A percentile compares a stretch with the other conserved stretches of the same genome.
Evolutionary conservation across 106 monocot species (phyloP).

Genomic region (Posidonia australis): DNA sequence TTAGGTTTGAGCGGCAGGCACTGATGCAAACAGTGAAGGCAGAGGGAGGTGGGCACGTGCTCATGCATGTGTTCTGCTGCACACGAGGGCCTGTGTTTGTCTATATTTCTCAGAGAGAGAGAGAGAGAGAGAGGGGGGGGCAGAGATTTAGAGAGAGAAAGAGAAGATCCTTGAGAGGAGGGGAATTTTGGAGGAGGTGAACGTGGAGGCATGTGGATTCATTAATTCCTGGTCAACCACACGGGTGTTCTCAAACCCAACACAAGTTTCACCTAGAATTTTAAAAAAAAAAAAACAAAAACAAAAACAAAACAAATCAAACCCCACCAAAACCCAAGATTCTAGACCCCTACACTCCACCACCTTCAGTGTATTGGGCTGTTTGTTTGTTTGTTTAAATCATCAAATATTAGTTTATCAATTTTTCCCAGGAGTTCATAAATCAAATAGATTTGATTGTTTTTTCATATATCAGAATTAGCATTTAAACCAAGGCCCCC

Average conservation of each 20-base stretch:
- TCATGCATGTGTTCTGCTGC: not conserved
- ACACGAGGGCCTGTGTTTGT: not conserved
- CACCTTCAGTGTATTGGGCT: too few species aligned
- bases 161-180: not conserved
- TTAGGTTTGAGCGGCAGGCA: not conserved
- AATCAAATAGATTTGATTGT: too few species aligned
- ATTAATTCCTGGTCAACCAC: conserved; percentile 11
- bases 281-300: too few species aligned
- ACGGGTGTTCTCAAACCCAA: conserved; percentile 8
- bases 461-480: too few species aligned
- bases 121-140: not conserved
- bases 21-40: not conserved
- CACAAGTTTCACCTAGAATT: not conserved
- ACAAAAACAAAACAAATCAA: too few species aligned
- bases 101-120: not conserved
- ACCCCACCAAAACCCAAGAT: too few species aligned
- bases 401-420: too few species aligned
- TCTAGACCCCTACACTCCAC: too few species aligned
- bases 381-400: too few species aligned
- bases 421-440: too few species aligned
- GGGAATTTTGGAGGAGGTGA: not conserved
- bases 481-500: too few species aligned
- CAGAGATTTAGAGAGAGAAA: not conserved
- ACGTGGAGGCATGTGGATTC: conserved; percentile 5
- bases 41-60: conserved; percentile 1